Conservation (phyloP, 2,329 filamentous ascomycete genomes). For the Penicillium sp. region DNA sequence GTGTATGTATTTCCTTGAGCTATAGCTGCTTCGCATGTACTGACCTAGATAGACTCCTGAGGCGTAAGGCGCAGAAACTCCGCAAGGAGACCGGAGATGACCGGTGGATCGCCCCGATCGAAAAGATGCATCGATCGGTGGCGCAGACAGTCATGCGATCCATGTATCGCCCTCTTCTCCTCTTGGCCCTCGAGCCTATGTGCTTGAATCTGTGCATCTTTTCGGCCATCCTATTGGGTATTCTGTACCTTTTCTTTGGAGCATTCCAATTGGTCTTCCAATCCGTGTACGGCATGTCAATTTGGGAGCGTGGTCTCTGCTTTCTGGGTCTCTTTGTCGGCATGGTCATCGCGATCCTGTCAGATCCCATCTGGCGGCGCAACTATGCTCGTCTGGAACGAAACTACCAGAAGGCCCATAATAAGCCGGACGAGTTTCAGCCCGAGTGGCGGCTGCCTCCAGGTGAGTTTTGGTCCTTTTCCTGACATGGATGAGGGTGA, state of each 20-base stretch:
- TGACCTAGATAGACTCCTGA: slow-evolving; percentile 54
- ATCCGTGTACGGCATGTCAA: slow-evolving; percentile 66
- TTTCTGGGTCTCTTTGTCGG: slow-evolving; percentile 58
- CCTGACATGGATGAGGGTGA: background rate
- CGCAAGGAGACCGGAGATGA: slow-evolving; percentile 73
- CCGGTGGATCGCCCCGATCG: slow-evolving; percentile 70
- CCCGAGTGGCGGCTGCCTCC: slow-evolving; percentile 82
- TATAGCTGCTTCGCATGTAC: slow-evolving; percentile 24
- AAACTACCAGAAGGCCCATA: slow-evolving; percentile 33
- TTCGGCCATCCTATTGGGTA: slow-evolving; percentile 77
- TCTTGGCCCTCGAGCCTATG: slow-evolving; percentile 80
- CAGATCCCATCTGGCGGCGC: slow-evolving; percentile 45
- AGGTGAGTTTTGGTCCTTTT: slow-evolving; percentile 35
- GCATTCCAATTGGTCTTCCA: slow-evolving; percentile 77
- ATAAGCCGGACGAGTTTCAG: slow-evolving; percentile 54
- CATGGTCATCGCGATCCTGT: slow-evolving; percentile 43
- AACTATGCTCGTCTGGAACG: slow-evolving; percentile 41
- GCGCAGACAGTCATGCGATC: slow-evolving; percentile 54
- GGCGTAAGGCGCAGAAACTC: slow-evolving; percentile 63
- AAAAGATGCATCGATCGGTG: slow-evolving; percentile 66
- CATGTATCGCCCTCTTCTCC: slow-evolving; percentile 64
- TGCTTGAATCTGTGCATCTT: slow-evolving; percentile 74
- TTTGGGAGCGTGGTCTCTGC: slow-evolving; percentile 73
- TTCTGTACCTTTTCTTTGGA: slow-evolving; percentile 86
- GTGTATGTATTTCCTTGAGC: slow-evolving; percentile 31